These are phyloP conservation scores for Discostella pseudostelligera DNA, from an alignment of 108 stramenopile genomes.

Conservation along the genomic window DNA sequence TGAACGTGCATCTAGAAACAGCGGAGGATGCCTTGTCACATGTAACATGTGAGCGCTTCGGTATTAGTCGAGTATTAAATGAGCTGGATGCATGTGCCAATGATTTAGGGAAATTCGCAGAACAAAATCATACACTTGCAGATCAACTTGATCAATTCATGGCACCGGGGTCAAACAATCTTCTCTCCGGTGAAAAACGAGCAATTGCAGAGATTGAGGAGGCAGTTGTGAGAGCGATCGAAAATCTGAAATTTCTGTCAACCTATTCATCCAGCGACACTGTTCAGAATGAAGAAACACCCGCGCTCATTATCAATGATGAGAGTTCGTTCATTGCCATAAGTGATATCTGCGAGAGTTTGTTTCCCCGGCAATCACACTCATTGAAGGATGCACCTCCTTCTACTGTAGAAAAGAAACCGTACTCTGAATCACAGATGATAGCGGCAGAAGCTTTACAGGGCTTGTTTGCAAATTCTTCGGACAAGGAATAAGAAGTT, in stretches of 20 bases:
- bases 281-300: not conserved
- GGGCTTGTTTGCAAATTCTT: not conserved
- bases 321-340: not conserved
- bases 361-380: conserved; percentile 8
- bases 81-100: conserved; percentile 37
- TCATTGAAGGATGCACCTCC: not conserved
- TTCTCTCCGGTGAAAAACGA: conserved; percentile 32
- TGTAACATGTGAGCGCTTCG: conserved; percentile 28
- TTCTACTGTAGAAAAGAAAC: not conserved
- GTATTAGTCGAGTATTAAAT: conserved; percentile 25
- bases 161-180: conserved; percentile 20
- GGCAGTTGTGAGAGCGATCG: conserved; percentile 28
- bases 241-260: conserved; percentile 10
- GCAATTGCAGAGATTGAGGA: conserved; percentile 48
- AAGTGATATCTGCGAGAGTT: conserved; percentile 5
- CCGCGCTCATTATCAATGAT: not conserved
- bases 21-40: conserved; percentile 26
- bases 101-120: conserved; percentile 39
- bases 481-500: not conserved
- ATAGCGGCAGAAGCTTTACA: conserved; percentile 9
- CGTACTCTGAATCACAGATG: conserved; percentile 2
- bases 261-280: not conserved
- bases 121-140: conserved; percentile 43
- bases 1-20: conserved; percentile 35
- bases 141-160: conserved; percentile 38